These are phyloP conservation scores for Scleromitrula shiraiana DNA, from an alignment of 2,329 filamentous ascomycete genomes.

Conservation along the genomic window DNA sequence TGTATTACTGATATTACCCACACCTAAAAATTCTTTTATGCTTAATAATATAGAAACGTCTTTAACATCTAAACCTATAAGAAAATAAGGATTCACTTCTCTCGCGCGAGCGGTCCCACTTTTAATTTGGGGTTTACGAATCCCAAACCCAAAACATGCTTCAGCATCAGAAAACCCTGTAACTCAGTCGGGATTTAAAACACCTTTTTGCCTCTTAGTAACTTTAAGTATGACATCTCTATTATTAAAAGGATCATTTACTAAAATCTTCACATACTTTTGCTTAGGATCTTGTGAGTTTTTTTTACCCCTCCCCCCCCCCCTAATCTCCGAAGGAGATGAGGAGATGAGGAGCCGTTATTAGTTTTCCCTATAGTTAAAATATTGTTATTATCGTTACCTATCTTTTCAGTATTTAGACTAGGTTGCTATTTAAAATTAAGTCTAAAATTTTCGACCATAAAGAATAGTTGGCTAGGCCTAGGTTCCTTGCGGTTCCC, in stretches of 20 bases:
- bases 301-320: background rate
- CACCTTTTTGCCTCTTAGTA: background rate
- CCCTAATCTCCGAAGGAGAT: too few species aligned
- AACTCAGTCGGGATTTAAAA: too few species aligned
- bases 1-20: too few species aligned
- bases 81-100: too few species aligned
- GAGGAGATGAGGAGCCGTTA: background rate
- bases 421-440: background rate
- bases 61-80: too few species aligned
- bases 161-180: too few species aligned
- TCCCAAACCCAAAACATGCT: too few species aligned
- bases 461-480: background rate
- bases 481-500: background rate
- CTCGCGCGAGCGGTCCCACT: too few species aligned
- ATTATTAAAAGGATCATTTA: background rate
- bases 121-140: too few species aligned
- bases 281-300: background rate
- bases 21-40: too few species aligned
- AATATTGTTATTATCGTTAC: background rate
- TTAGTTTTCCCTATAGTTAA: background rate
- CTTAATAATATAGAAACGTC: too few species aligned
- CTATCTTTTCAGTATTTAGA: constrained; percentile 1
- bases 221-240: constrained; percentile 1
- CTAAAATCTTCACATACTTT: background rate
- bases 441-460: background rate